Base-by-base conservation (phyloP, 164 flowering plant genomes). In the Nelumbo lutea region DNA sequence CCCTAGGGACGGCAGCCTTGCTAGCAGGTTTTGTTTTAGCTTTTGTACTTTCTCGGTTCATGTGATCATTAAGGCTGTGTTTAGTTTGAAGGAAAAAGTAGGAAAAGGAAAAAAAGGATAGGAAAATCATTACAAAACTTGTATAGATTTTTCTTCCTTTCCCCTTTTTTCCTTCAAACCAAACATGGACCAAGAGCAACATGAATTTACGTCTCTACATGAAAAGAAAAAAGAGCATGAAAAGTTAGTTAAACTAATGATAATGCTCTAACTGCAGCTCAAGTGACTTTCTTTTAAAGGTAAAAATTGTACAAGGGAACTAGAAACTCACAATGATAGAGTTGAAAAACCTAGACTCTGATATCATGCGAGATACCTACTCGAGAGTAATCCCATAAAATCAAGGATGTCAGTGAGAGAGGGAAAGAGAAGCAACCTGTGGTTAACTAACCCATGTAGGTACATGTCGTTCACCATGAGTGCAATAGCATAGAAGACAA, bases 1-100 rank as follows among this genome's bases (percentile, higher is more conserved):
- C 78, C 81, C 85, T 87, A 3, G 84, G 68, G 0, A 76, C 39
- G 64, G 71, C 70, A 15, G 81, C 73, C 71, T 79, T 87, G 57
- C 46, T 76, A 42, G 69, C 47, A 14, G 70, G 1, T 72, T 76
- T 86, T 0, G 63, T 58, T 73, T 82, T 81, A 52, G 70, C 64
- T 62, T 83, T 81, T 60, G 69, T 72, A 50, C 73, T 70, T 56
- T 70, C 83, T 69, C 68, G 61, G n/a, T 67, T 44, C 67, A 68
- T 70, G 62, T 82, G 78, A 79, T 79, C 70, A 75, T 78, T 27
- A 27, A 27, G 27, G 27, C 27, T 27, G 27, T 27, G 27, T 27
- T 27, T 27, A 0, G 27, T 27, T 27, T 27, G 27, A 27, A 27
- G 27, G 0, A 27, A 27, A 27, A 27, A 27, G 27, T 27, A 27